Evolutionary conservation across 2,329 filamentous ascomycete species (phyloP).

Genomic region (Apiospora rasikravindrae): DNA sequence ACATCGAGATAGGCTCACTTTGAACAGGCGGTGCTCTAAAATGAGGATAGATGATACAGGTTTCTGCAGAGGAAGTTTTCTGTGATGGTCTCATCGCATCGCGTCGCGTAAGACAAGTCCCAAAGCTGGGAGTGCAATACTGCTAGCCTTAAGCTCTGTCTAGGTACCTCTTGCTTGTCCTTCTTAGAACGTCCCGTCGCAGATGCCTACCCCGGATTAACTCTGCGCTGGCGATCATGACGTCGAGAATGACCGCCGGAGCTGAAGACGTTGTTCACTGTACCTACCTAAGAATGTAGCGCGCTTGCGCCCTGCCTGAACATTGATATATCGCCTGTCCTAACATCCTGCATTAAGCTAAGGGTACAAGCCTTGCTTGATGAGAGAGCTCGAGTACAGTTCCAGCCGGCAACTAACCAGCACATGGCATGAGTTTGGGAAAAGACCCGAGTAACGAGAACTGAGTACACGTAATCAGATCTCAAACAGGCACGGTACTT

Average conservation of each 20-base stretch:
- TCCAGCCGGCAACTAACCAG: background rate
- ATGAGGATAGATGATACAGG: slow-evolving; percentile 1
- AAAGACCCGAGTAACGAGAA: background rate
- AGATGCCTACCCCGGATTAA: background rate
- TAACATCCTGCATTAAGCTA: background rate
- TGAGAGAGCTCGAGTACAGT: background rate
- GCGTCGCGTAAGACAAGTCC: background rate
- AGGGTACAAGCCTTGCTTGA: background rate
- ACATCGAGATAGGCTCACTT: background rate
- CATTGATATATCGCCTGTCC: background rate
- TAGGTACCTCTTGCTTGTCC: background rate
- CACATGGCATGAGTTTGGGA: background rate
- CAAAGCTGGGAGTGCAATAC: background rate
- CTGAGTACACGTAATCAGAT: slow-evolving; percentile 6
- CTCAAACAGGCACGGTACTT: background rate
- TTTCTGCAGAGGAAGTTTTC: background rate
- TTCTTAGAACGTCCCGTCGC: background rate
- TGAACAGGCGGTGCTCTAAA: background rate
- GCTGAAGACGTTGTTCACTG: background rate
- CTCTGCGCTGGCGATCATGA: background rate
- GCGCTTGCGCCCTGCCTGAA: background rate
- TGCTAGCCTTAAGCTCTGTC: background rate
- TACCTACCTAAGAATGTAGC: background rate
- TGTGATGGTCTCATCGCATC: background rate
- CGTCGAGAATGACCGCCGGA: background rate